Conservation (phyloP, 768 basidiomycete species). For the Podaxis sp. region DNA sequence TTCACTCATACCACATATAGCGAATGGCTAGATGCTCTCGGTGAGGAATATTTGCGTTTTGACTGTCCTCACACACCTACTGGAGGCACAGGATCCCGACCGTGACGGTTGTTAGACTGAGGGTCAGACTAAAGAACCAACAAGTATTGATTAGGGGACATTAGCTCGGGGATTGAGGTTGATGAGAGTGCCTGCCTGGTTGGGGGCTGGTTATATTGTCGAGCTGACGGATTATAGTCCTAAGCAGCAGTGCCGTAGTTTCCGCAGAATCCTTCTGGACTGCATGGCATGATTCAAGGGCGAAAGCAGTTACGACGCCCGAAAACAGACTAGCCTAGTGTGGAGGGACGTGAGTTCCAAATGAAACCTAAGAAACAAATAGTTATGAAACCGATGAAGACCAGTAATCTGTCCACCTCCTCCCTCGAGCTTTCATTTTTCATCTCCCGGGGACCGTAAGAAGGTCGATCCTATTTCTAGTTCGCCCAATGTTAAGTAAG, state of each 20-base stretch:
- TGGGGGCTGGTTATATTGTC: slow-evolving; percentile 17
- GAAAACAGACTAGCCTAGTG: slow-evolving; percentile 24
- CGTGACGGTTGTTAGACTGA: slow-evolving; percentile 16
- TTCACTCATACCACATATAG: slow-evolving; percentile 18
- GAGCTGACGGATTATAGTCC: slow-evolving; percentile 4
- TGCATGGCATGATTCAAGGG: slow-evolving; percentile 21
- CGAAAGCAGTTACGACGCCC: slow-evolving; percentile 24
- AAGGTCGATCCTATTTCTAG: no score
- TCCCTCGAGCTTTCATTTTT: slow-evolving; percentile 9
- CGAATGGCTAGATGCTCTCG: slow-evolving; percentile 12
- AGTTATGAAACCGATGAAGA: slow-evolving; percentile 2
- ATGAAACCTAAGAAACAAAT: not conserved
- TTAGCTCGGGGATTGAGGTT: not conserved
- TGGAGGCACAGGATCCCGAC: slow-evolving; percentile 19
- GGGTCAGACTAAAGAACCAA: slow-evolving; percentile 17
- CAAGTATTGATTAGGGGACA: slow-evolving; percentile 7
- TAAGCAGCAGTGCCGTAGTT: slow-evolving; percentile 13
- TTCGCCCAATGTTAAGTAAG: no score
- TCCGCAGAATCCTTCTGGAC: slow-evolving; percentile 20
- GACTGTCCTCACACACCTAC: slow-evolving; percentile 21
- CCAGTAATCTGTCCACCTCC: slow-evolving; percentile 11
- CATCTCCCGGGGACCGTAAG: no score
- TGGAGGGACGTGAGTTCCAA: not conserved
- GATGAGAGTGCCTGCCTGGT: not conserved
- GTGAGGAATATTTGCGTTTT: slow-evolving; percentile 8